phyloP scores from a whole-genome alignment of 169 alveolate species.

The Plasmodium gaboni region DNA sequence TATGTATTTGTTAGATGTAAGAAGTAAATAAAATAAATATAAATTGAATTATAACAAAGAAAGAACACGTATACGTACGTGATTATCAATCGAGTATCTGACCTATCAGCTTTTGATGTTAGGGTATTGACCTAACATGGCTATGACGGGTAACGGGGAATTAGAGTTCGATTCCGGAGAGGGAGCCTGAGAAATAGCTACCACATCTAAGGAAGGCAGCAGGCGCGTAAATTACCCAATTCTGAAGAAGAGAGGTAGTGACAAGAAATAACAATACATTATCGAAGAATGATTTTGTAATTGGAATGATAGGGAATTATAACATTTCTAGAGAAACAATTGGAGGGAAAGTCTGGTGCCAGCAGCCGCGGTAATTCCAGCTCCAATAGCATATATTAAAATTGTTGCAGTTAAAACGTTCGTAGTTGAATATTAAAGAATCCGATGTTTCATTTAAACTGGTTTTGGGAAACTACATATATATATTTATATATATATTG shows the following conservation, averaged over 20 bases:
- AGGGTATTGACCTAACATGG: conserved; percentile 95
- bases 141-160: conserved; percentile 96
- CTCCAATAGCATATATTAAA: conserved; percentile 94
- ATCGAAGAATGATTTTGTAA: too few relatives aligned
- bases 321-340: conserved; percentile 83
- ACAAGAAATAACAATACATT: conserved; percentile 94
- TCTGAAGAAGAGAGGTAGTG: conserved; percentile 96
- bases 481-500: too few relatives aligned
- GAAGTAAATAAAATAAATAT: conserved; percentile 7
- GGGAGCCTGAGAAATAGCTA: conserved; percentile 97
- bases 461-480: too few relatives aligned
- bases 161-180: conserved; percentile 97
- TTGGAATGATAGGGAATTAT: conserved; percentile 93
- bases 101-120: conserved; percentile 89
- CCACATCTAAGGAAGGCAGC: conserved; percentile 98
- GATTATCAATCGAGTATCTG: conserved; percentile 78
- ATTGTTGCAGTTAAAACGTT: conserved; percentile 93
- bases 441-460: conserved; percentile 1
- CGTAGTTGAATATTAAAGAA: conserved; percentile 87
- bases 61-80: conserved; percentile 76
- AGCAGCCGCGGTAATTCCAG: conserved; percentile 96
- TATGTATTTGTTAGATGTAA: conserved; percentile 32
- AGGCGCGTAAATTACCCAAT: conserved; percentile 96
- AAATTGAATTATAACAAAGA: conserved; percentile 74
- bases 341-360: conserved; percentile 97